Conservation (phyloP, 768 basidiomycete genomes). For the Mycena sanguinolenta region DNA sequence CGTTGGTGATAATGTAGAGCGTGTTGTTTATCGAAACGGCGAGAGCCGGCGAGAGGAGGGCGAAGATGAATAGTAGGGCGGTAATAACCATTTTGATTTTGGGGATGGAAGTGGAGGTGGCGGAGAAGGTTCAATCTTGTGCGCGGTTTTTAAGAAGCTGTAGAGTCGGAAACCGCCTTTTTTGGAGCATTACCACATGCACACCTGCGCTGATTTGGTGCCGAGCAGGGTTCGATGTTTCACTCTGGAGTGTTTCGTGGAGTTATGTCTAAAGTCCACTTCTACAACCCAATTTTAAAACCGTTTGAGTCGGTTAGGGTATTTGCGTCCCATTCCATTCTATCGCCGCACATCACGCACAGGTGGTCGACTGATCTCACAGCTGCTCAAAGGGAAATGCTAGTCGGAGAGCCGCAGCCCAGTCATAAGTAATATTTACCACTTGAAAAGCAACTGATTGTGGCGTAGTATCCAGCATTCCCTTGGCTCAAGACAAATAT, state of each 20-base stretch:
- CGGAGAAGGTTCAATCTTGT: conserved; percentile 2
- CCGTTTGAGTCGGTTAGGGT: conserved; percentile 3
- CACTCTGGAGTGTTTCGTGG: neutral
- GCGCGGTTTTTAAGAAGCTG: conserved; percentile 9
- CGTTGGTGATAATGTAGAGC: conserved; percentile 11
- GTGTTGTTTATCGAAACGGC: too few relatives aligned
- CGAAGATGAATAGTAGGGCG: conserved; percentile 1
- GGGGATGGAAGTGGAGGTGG: conserved; percentile 7
- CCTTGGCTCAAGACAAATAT: conserved; percentile 1
- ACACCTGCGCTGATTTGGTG: conserved; percentile 9
- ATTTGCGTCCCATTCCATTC: conserved; percentile 8
- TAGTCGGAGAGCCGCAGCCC: conserved; percentile 12
- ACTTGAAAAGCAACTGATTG: neutral
- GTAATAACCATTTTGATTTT: conserved; percentile 4
- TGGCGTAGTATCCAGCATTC: neutral
- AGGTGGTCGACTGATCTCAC: neutral
- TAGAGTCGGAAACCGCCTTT: conserved; percentile 9
- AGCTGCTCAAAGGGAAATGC: conserved; percentile 3
- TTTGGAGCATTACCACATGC: conserved; percentile 5
- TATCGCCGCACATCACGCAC: conserved; percentile 7
- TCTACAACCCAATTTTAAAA: conserved; percentile 4
- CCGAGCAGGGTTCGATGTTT: conserved; percentile 6
- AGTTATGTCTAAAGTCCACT: conserved; percentile 13
- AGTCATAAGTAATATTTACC: neutral
- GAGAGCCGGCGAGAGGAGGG: conserved; percentile 6